phyloP scores from a whole-genome alignment of 352 stramenopile species.

The Globisporangium recalcitrans region DNA sequence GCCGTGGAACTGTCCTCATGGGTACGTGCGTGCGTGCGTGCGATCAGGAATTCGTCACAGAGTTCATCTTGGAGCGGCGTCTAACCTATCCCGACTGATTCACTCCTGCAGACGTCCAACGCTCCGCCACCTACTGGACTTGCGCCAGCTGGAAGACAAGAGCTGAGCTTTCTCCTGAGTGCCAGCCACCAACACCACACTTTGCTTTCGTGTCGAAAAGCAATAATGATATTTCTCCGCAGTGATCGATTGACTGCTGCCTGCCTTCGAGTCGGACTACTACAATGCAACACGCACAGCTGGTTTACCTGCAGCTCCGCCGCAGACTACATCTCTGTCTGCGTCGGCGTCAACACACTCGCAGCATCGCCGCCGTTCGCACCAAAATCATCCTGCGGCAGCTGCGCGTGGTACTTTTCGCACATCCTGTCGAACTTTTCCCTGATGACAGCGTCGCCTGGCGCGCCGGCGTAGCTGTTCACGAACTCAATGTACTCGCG shows the following conservation, averaged over 20 bases:
- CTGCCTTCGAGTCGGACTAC: neutral
- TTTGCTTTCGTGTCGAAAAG: neutral
- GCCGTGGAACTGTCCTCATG: slow-evolving; percentile 95
- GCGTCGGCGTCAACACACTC: neutral
- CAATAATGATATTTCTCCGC: slow-evolving; percentile 6
- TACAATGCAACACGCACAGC: no score
- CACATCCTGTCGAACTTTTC: slow-evolving; percentile 38
- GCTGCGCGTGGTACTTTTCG: slow-evolving; percentile 42
- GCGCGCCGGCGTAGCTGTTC: slow-evolving; percentile 35
- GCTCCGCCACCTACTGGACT: slow-evolving; percentile 65
- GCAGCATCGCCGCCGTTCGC: neutral
- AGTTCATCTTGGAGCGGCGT: neutral
- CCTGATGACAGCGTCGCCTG: slow-evolving; percentile 20
- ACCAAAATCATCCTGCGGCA: slow-evolving; percentile 16
- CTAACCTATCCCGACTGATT: neutral
- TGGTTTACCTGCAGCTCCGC: no score
- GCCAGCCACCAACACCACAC: no score
- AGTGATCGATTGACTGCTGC: neutral
- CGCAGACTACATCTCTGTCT: slow-evolving; percentile 5
- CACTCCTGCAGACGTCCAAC: slow-evolving; percentile 49
- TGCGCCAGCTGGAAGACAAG: slow-evolving; percentile 35
- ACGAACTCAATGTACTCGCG: slow-evolving; percentile 52
- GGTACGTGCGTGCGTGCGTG: slow-evolving; percentile 28
- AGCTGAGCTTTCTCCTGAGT: neutral
- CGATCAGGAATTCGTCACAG: neutral